A percentile compares a stretch with the other conserved stretches of the same genome.
phyloP scores from a whole-genome alignment of 495 filamentous ascomycete species.

The Tuber magnatum region DNA sequence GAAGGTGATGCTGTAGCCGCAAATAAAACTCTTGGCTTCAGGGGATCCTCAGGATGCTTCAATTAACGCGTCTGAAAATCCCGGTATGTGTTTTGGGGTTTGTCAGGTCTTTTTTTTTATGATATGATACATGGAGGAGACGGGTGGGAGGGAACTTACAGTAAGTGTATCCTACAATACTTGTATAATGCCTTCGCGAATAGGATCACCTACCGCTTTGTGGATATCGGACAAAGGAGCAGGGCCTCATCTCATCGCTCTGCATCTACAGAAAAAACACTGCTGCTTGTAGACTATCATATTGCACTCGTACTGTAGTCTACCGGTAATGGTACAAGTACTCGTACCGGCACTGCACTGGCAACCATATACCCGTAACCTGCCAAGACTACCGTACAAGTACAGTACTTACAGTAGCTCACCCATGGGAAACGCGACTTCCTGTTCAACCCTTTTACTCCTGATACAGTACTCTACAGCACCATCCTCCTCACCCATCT shows the following conservation, averaged over 20 bases:
- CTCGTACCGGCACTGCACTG: too few relatives aligned
- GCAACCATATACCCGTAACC: neutral
- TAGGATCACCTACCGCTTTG: neutral
- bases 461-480: too few relatives aligned
- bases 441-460: neutral
- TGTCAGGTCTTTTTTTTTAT: neutral
- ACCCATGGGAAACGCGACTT: neutral
- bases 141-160: neutral
- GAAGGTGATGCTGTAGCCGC: neutral
- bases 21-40: neutral
- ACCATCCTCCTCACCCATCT: slow-evolving; percentile 9
- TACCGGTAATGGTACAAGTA: too few relatives aligned
- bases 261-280: neutral
- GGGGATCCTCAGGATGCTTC: neutral
- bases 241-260: neutral
- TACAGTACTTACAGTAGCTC: neutral
- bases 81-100: neutral
- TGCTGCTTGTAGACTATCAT: too few relatives aligned
- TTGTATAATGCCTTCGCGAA: neutral
- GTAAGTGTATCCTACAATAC: neutral
- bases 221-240: neutral
- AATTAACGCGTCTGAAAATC: neutral
- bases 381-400: neutral
- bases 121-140: neutral
- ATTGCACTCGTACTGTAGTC: neutral